These are phyloP conservation scores for Macrolepiota fuliginosa DNA, from an alignment of 768 basidiomycete genomes.

Conservation along the genomic window DNA sequence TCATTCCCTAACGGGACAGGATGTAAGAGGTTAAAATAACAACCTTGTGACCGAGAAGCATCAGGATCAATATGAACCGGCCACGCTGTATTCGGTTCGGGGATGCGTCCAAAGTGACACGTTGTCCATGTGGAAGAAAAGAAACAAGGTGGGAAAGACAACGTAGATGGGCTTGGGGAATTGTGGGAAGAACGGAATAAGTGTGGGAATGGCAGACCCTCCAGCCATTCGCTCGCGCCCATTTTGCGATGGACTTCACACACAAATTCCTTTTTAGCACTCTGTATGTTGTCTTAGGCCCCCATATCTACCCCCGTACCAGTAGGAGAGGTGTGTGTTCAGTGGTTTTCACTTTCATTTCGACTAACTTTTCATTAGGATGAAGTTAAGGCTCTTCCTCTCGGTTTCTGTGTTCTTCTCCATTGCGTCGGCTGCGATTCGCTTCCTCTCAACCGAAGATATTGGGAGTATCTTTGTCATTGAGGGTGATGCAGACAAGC, in stretches of 20 bases:
- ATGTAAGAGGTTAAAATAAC: not conserved
- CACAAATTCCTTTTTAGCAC: constrained; percentile 4
- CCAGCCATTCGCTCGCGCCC: constrained; percentile 5
- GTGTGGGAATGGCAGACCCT: not conserved
- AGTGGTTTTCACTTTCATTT: not conserved
- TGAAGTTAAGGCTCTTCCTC: constrained; percentile 4
- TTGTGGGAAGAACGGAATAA: constrained; percentile 1
- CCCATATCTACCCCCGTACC: not conserved
- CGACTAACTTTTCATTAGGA: not conserved
- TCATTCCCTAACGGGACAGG: not conserved
- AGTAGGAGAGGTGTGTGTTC: not conserved
- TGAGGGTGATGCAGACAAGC: constrained; percentile 15
- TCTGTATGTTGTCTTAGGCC: not conserved
- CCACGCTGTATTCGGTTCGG: not conserved
- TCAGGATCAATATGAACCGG: not conserved
- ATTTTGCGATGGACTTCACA: constrained; percentile 10
- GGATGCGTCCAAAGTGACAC: not conserved
- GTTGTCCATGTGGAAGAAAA: not conserved
- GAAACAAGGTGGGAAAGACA: not conserved
- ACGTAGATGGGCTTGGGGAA: not conserved
- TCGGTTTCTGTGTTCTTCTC: constrained; percentile 6
- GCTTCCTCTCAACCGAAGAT: constrained; percentile 6
- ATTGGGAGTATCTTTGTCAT: constrained; percentile 5
- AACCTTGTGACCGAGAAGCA: constrained; percentile 12
- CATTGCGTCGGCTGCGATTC: constrained; percentile 9